Conservation (phyloP, 208 protist genomes). For the Porcisia hertigi region DNA sequence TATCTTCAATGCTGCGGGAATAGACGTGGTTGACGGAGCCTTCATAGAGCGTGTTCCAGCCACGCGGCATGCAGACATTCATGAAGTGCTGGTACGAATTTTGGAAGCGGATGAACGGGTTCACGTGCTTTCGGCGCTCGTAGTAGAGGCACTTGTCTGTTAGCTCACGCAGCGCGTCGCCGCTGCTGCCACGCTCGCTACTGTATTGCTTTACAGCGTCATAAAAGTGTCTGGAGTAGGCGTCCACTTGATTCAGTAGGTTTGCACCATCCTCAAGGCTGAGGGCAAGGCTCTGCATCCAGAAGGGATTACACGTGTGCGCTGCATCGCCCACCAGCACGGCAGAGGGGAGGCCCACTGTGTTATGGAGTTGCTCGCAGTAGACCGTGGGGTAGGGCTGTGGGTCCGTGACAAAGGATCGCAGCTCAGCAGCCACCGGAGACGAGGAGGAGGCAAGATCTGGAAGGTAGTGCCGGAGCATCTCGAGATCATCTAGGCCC, state of each 20-base stretch:
- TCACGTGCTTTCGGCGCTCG: conserved; percentile 78
- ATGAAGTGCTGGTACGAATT: conserved; percentile 82
- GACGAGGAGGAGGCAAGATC: conserved; percentile 31
- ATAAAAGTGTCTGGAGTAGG: conserved; percentile 85
- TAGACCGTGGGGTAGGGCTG: conserved; percentile 73
- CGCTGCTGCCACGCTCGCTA: conserved; percentile 77
- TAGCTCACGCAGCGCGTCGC: conserved; percentile 82
- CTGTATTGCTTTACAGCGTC: conserved; percentile 89
- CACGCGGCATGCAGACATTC: conserved; percentile 57
- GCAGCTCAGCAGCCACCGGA: conserved; percentile 26
- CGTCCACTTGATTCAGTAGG: conserved; percentile 85
- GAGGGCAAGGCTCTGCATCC: conserved; percentile 83
- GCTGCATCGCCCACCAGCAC: conserved; percentile 84
- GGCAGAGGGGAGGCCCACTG: conserved; percentile 79
- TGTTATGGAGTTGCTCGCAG: conserved; percentile 89
- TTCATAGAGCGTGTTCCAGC: conserved; percentile 76
- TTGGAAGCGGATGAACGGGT: conserved; percentile 73
- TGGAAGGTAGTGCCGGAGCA: conserved; percentile 42
- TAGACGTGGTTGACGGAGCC: conserved; percentile 86
- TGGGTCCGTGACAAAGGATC: conserved; percentile 33
- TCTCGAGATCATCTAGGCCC: conserved; percentile 42
- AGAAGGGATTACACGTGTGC: conserved; percentile 85
- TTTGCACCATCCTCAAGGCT: conserved; percentile 81
- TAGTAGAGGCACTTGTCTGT: conserved; percentile 89
- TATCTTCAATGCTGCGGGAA: conserved; percentile 79